Evolutionary conservation across 805 yeast species (phyloP).

Genomic region (Lachancea sp.): DNA sequence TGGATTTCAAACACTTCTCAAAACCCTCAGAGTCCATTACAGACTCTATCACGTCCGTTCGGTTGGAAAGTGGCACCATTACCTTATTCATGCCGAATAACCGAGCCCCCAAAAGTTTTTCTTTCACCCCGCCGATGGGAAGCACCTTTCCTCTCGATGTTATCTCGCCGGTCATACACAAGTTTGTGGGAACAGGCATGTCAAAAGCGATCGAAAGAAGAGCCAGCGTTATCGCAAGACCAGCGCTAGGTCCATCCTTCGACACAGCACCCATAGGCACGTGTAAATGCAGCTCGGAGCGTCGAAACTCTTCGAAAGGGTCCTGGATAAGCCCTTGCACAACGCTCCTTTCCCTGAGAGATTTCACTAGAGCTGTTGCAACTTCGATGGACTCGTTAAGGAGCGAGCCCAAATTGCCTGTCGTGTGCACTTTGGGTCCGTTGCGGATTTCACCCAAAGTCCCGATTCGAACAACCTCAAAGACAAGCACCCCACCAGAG

Average conservation of each 20-base stretch:
- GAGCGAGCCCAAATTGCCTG: constrained; percentile 80
- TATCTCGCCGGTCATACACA: constrained; percentile 87
- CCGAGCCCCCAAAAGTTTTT: constrained; percentile 74
- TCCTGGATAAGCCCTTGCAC: constrained; percentile 28
- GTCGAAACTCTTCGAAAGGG: constrained; percentile 41
- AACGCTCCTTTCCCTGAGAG: constrained; percentile 39
- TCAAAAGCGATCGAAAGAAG: constrained; percentile 65
- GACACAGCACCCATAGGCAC: constrained; percentile 65
- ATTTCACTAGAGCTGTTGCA: constrained; percentile 65
- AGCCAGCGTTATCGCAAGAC: constrained; percentile 74
- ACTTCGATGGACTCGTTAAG: constrained; percentile 76
- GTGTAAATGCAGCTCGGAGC: constrained; percentile 58
- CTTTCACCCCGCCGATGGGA: constrained; percentile 79
- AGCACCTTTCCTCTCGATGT: constrained; percentile 71
- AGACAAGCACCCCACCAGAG: constrained; percentile 70
- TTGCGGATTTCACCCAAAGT: constrained; percentile 30
- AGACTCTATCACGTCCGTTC: constrained; percentile 61
- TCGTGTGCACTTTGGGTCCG: constrained; percentile 47
- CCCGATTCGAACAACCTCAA: constrained; percentile 59
- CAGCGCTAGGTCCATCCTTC: constrained; percentile 48
- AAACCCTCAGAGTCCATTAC: constrained; percentile 32
- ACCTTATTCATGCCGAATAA: constrained; percentile 57
- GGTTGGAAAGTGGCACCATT: constrained; percentile 63
- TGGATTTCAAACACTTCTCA: background rate
- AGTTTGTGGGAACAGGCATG: constrained; percentile 40